Evolutionary conservation across 805 yeast genomes (phyloP).

Genomic region (Wickerhamiella parazyma): DNA sequence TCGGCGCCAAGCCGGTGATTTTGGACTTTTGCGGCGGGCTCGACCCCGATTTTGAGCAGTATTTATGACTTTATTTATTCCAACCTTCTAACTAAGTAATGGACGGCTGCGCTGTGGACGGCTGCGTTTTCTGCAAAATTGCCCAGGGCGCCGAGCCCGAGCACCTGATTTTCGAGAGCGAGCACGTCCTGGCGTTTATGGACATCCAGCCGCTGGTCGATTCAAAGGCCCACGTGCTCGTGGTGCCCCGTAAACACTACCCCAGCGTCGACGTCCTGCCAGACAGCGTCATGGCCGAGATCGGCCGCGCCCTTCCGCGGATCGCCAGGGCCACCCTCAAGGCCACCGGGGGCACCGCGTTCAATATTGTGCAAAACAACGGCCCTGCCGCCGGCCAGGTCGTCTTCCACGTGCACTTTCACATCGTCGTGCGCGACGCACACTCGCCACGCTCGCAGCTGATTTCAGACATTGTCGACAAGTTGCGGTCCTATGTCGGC

Average conservation of each 20-base stretch:
- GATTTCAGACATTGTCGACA: slow-evolving; percentile 8
- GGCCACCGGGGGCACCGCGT: slow-evolving; percentile 19
- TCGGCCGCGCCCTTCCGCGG: slow-evolving; percentile 18
- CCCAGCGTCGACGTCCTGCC: slow-evolving; percentile 21
- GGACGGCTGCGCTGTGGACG: neutral
- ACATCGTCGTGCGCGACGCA: slow-evolving; percentile 55
- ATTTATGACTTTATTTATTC: neutral
- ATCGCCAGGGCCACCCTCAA: slow-evolving; percentile 20
- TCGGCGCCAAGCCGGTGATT: slow-evolving; percentile 24
- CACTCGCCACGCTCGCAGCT: slow-evolving; percentile 1
- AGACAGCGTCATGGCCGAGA: slow-evolving; percentile 13
- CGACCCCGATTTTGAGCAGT: slow-evolving; percentile 13
- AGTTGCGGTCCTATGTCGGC: slow-evolving; percentile 4
- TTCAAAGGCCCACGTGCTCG: slow-evolving; percentile 25
- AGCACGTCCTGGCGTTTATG: slow-evolving; percentile 24
- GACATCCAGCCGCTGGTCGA: slow-evolving; percentile 29
- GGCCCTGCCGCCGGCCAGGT: slow-evolving; percentile 89
- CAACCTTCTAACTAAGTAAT: neutral
- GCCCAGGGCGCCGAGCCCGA: slow-evolving; percentile 15
- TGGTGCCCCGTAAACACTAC: slow-evolving; percentile 25
- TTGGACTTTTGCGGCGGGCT: slow-evolving; percentile 24
- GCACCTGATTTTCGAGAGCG: slow-evolving; percentile 21
- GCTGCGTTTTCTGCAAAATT: slow-evolving; percentile 24
- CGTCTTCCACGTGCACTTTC: slow-evolving; percentile 88
- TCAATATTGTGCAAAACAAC: slow-evolving; percentile 32